Evolutionary conservation across 345 rosid species (phyloP), one percentile per base, ranked within the genome.

Genomic region (Populus deltoides): DNA sequence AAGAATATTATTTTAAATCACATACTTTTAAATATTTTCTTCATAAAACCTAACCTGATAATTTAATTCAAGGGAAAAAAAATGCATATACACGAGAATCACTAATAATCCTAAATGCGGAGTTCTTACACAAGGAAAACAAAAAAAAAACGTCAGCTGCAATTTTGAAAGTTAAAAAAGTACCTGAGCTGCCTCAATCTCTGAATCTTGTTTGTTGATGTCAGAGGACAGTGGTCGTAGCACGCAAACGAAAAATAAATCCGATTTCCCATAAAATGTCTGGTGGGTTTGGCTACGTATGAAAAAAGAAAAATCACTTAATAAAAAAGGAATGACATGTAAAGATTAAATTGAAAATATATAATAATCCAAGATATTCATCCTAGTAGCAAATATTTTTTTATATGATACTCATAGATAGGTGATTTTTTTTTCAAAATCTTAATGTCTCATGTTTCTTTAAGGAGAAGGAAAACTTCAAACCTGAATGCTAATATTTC

Each of bases 401-500:
- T 33, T 33, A 33, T 33, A 33, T 33, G 35, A 33, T 33, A 33
- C 35, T 33, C 5, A 33, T 33, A 33, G 35, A 33, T 33, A 33
- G 35, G 5, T 33, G 35, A 2, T 33, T 33, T 33, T 31, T 31
- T 33, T 33, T 33, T 3, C 35, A 8, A 39, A 39, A 2, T 39
- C 43, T 39, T 39, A 39, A 39, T 39, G 11, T 41, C 45, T 41
- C 45, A 41, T 41, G 45, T 10, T 41, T 41, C 13, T 41, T 41
- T 0, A 0, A 41, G 11, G 45, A 8, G 45, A 36, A 33, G 24
- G 61, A 45, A 53, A 57, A 35, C 45, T 55, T 59, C 59, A 1
- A 78, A 92, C 96, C 96, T 90, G 66, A 92, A 86, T 70, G 93
- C 86, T 82, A 92, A 81, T 69, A 92, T 72, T 83, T 92, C 92